These are phyloP conservation scores for Kodamaea fungicola DNA, from an alignment of 1,139 yeast species.

Conservation along the genomic window DNA sequence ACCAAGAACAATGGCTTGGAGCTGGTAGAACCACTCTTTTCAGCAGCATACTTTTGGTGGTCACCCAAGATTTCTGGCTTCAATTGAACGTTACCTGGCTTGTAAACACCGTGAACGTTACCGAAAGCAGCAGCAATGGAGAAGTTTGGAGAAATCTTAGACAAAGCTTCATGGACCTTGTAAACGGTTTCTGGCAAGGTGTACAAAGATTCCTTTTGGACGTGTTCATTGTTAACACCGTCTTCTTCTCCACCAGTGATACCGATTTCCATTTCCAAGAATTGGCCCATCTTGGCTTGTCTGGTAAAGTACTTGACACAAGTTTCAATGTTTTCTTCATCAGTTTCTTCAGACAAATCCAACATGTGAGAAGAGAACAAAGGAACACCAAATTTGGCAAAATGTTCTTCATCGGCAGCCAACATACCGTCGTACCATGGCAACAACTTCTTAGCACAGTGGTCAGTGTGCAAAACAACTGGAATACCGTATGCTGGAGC, in stretches of 20 bases:
- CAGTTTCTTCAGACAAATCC: constrained; percentile 95
- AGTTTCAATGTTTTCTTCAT: constrained; percentile 90
- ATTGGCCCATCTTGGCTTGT: constrained; percentile 92
- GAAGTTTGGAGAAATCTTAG: constrained; percentile 94
- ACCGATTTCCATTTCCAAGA: constrained; percentile 99
- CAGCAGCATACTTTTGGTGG: constrained; percentile 84
- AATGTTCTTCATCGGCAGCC: constrained; percentile 93
- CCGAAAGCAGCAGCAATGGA: constrained; percentile 99
- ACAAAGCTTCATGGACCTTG: constrained; percentile 83
- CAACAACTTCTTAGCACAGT: constrained; percentile 96
- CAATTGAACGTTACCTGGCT: constrained; percentile 97
- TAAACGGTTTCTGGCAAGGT: constrained; percentile 95
- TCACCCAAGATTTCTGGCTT: constrained; percentile 92
- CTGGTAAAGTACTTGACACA: constrained; percentile 95
- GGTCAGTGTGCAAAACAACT: constrained; percentile 96
- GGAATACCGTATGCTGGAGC: constrained; percentile 98
- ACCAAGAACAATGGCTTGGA: constrained; percentile 89
- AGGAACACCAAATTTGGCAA: constrained; percentile 83
- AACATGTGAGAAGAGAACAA: constrained; percentile 98
- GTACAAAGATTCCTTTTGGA: constrained; percentile 82
- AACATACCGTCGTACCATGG: constrained; percentile 99
- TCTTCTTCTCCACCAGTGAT: constrained; percentile 99
- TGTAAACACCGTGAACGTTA: constrained; percentile 99
- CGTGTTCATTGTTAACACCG: constrained; percentile 98
- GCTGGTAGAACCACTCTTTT: constrained; percentile 52